Evolutionary conservation across 78 protist genomes (phyloP).

Genomic region (Dictyostelium discoideum): DNA sequence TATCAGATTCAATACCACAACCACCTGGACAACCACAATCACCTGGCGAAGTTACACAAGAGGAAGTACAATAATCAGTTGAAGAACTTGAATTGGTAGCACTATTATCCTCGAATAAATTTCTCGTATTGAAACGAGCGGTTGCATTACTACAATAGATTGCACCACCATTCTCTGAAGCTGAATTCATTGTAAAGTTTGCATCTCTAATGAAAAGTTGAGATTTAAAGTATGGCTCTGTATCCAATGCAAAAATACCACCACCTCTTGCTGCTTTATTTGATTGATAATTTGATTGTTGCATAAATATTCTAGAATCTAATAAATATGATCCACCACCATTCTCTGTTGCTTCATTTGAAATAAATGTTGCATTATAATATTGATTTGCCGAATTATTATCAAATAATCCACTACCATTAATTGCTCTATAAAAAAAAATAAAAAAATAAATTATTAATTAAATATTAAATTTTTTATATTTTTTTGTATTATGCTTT

Average conservation of each 20-base stretch:
- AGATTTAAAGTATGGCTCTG: neutral
- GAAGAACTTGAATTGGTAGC: neutral
- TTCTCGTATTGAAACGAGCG: neutral
- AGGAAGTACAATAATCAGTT: neutral
- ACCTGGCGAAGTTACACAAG: conserved; percentile 38
- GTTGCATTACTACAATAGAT: conserved; percentile 22
- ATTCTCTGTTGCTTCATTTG: conserved; percentile 3
- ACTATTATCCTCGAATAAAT: neutral
- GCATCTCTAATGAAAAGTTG: neutral
- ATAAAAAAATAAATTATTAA: neutral
- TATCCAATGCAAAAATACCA: conserved; percentile 20
- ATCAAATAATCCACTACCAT: conserved; percentile 35
- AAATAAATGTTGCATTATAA: neutral
- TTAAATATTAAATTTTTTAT: neutral
- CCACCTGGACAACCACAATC: conserved; percentile 66
- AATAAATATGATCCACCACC: conserved; percentile 18
- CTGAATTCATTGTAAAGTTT: conserved; percentile 26
- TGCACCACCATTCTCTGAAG: conserved; percentile 44
- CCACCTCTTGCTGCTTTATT: conserved; percentile 60
- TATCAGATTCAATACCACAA: conserved; percentile 41
- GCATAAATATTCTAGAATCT: neutral
- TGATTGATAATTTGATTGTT: neutral
- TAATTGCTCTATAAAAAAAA: neutral
- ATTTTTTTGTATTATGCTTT: neutral
- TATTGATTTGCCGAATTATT: neutral